Percentiles rank a stretch among this genome's conserved stretches.
Conservation (phyloP, 2,329 filamentous ascomycete genomes). For the Drechslerella stenobrocha region DNA sequence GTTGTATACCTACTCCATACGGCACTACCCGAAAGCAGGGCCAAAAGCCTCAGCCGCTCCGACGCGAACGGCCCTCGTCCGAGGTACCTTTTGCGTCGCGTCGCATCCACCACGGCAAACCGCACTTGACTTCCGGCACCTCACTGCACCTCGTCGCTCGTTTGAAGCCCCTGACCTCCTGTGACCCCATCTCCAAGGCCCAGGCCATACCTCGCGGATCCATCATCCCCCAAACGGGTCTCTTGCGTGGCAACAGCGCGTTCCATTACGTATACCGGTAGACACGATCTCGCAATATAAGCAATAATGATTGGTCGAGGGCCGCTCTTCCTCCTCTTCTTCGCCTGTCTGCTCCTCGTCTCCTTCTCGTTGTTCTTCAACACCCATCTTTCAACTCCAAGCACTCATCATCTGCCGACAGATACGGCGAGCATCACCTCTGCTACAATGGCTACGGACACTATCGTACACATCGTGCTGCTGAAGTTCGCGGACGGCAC, state of each 20-base stretch:
- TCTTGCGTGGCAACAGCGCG: background rate
- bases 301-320: constrained; percentile 39
- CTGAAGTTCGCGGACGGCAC: constrained; percentile 21
- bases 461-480: constrained; percentile 41
- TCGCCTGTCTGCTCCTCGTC: constrained; percentile 37
- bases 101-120: no score
- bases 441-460: constrained; percentile 13
- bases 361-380: constrained; percentile 47
- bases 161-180: background rate
- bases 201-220: background rate
- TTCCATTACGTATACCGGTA: background rate
- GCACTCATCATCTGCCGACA: constrained; percentile 3
- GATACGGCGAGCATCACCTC: background rate
- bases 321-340: constrained; percentile 43
- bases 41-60: no score
- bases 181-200: background rate
- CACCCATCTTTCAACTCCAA: constrained; percentile 17
- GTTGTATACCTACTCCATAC: no score
- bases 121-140: background rate
- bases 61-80: no score
- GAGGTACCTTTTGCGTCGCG: no score
- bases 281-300: background rate
- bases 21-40: no score
- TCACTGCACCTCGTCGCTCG: background rate
- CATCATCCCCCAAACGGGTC: background rate